Base-by-base conservation (phyloP, 768 basidiomycete species). In the Mycena kentingensis region DNA sequence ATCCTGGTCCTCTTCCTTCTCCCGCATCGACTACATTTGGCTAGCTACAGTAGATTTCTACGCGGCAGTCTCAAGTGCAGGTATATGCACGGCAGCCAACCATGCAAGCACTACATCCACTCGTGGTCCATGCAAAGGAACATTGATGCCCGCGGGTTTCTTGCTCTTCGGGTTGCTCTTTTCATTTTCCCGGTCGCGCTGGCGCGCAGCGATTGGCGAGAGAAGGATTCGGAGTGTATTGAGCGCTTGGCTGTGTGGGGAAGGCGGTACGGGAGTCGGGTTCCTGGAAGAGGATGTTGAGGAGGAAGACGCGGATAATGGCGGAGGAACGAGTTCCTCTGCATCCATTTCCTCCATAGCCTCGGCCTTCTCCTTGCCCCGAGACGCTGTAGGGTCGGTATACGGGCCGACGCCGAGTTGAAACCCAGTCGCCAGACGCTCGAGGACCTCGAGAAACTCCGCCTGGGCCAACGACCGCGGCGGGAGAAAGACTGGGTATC, bases 391-490 rank as follows among this genome's bases (percentile, higher is more conserved):
- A 68, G 67, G 49, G 67, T 67, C 28, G 37, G 82, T 81, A 69
- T 87, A 83, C 1, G 84, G 78, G 53, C 81, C 78, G 12, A 79
- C 67, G 6, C 89, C 90, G 19, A 73, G 73, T 51, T 69, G 77
- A 93, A 93, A 95, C 1, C 89, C 86, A 8, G 77, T 70, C 0
- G 88, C 85, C 36, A 95, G 81, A 10, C 93, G 81, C 61, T 93
- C 91, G 51, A 93, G 74, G 7, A 90, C 77, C 67, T 95, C 93
- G 52, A 91, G 73, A 60, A 93, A 93, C 70, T 94, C 91, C 10
- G 90, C 90, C 63, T 95, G 93, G 0, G 87, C 84, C 87, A 93
- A 90, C 12, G 90, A 91, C 27, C 93, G 77, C 13, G 93, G 89
- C 8, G 90, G 89, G 0, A 91, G 73, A 68, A 95, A 95, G 41